Evolutionary conservation across 108 stramenopile genomes (phyloP).

Genomic region (Conticribra guillardii): DNA sequence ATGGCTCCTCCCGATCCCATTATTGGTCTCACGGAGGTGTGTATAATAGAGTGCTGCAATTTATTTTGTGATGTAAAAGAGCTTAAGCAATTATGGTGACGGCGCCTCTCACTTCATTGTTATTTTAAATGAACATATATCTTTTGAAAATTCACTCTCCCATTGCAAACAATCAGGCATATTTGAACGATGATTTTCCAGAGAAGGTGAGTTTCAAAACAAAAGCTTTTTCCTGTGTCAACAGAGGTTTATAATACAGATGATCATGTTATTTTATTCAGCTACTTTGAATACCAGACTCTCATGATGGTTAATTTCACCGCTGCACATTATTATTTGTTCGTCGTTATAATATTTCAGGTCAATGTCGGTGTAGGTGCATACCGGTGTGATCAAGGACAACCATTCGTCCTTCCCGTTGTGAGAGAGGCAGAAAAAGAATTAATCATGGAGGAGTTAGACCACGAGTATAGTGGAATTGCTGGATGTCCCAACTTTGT

Average conservation of each 20-base stretch:
- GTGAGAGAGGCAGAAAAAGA: slow-evolving; percentile 94
- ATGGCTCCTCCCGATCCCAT: slow-evolving; percentile 98
- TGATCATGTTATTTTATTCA: too few species aligned
- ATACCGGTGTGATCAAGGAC: slow-evolving; percentile 94
- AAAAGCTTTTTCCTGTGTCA: too few species aligned
- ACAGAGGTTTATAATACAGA: too few species aligned
- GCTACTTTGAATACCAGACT: too few species aligned
- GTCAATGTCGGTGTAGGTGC: slow-evolving; percentile 96
- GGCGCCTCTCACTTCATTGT: too few species aligned
- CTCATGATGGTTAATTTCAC: neutral
- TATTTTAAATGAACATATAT: too few species aligned
- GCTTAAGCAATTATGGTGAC: too few species aligned
- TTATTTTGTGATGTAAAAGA: too few species aligned
- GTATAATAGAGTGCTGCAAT: slow-evolving; percentile 5
- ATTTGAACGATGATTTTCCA: slow-evolving; percentile 73
- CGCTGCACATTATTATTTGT: neutral
- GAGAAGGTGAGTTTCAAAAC: slow-evolving; percentile 60
- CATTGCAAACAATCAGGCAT: too few species aligned
- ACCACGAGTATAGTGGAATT: slow-evolving; percentile 88
- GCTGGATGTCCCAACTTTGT: slow-evolving; percentile 93
- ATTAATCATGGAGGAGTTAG: slow-evolving; percentile 66
- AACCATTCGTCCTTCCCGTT: slow-evolving; percentile 94
- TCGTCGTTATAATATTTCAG: neutral
- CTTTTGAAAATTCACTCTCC: too few species aligned
- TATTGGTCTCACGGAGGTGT: slow-evolving; percentile 94